Base-by-base conservation (phyloP, 257 asterid species). In the Ehretia macrophylla region DNA sequence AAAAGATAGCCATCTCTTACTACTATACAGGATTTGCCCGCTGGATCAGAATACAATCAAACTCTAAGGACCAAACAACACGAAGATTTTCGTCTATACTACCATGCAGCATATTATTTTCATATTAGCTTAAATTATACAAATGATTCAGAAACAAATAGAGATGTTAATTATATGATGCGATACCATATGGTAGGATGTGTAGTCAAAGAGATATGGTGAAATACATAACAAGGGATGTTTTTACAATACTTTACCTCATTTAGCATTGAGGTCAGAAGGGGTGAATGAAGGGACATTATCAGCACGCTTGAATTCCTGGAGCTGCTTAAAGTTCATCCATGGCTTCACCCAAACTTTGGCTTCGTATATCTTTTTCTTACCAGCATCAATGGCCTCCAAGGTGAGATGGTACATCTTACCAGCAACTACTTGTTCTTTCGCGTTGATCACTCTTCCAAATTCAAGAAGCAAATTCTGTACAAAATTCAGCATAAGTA, bases 271-370 rank as follows among this genome's bases (percentile, higher is more conserved):
- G 42, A 37, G 56, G 48, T 61, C 46, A 4, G 62, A 46, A 56
- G 69, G 39, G 17, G 61, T 8, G 59, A 40, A 21, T 22, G 67
- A 64, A 46, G 62, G 44, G 35, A 17, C 53, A 55, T 65, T 75
- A 47, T 17, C 27, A 45, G 58, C 56, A 39, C 50, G 70, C 77
- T 56, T 78, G 47, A 85, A 85, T 63, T 76, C 80, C 27, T 78
- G 72, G 64, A 83, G 69, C 75, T 76, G 73, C 81, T 79, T 75
- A 20, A 75, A 80, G 65, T 79, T 83, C 81, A 72, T 53, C 95
- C 91, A 79, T 52, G 88, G 85, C 80, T 81, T 72, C 73, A 66
- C 88, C 86, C 79, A 78, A 38, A 83, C 83, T 65, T 72, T 66
- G 8, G 85, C 95, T 69, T 75, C 84, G 10, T 69, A 85, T 4